These are phyloP conservation scores for Leccinum rimulosum DNA, from an alignment of 768 basidiomycete species.

Conservation along the genomic window DNA sequence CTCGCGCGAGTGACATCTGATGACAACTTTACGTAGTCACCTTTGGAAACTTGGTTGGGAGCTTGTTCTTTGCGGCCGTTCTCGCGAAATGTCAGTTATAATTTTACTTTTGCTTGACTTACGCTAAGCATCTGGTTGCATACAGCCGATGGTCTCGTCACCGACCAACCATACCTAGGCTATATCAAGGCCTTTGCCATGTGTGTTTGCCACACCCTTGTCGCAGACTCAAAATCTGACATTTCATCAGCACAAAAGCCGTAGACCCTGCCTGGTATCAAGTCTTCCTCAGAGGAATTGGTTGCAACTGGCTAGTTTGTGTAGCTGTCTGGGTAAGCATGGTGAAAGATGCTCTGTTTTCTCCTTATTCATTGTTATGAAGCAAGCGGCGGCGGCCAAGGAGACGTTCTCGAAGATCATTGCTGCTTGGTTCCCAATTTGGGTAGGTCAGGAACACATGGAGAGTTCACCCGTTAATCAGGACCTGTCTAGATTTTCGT, in stretches of 20 bases:
- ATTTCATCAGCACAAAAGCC: constrained; percentile 52
- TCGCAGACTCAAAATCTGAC: constrained; percentile 1
- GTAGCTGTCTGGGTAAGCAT: constrained; percentile 67
- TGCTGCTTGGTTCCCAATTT: constrained; percentile 72
- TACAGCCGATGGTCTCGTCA: constrained; percentile 59
- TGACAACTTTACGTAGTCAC: constrained; percentile 43
- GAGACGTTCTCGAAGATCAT: constrained; percentile 72
- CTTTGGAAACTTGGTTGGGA: constrained; percentile 68
- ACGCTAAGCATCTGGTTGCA: neutral
- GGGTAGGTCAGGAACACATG: constrained; percentile 41
- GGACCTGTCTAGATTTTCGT: constrained; percentile 54
- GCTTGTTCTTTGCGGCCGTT: constrained; percentile 66
- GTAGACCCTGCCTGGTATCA: constrained; percentile 66
- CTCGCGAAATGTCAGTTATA: constrained; percentile 56
- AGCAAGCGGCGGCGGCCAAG: constrained; percentile 69
- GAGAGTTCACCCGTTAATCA: neutral
- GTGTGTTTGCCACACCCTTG: constrained; percentile 37
- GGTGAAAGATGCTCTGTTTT: neutral
- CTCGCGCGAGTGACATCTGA: neutral
- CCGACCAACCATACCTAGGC: constrained; percentile 52
- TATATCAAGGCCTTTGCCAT: constrained; percentile 55
- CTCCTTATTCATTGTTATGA: constrained; percentile 1
- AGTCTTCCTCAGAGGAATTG: constrained; percentile 71
- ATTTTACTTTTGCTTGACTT: neutral
- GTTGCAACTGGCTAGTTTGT: constrained; percentile 75